phyloP scores from a whole-genome alignment of 2,329 filamentous ascomycete genomes.

The Mycosphaerelloides madeirae region DNA sequence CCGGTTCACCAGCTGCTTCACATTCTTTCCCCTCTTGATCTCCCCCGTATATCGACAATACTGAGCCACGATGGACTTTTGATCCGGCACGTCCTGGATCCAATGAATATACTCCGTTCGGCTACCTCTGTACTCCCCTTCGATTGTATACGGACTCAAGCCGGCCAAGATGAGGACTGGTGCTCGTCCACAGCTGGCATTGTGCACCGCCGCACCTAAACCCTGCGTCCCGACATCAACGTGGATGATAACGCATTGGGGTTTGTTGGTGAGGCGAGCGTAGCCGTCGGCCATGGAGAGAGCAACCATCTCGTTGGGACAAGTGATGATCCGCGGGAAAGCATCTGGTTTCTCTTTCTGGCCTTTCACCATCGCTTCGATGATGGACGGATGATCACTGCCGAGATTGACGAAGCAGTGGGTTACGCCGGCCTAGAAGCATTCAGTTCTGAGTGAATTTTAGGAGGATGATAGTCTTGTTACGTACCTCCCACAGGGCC shows the following conservation, averaged over 20 bases:
- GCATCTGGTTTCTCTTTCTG: conserved; percentile 60
- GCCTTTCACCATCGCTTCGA: conserved; percentile 75
- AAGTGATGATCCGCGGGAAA: conserved; percentile 72
- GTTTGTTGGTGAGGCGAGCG: conserved; percentile 64
- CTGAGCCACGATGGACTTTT: conserved; percentile 73
- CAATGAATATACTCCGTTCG: conserved; percentile 82
- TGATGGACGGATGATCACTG: conserved; percentile 70
- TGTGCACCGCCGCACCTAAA: conserved; percentile 72
- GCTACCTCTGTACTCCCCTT: conserved; percentile 72
- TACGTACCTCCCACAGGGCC: conserved; percentile 63
- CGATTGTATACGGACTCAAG: conserved; percentile 68
- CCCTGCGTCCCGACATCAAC: conserved; percentile 80
- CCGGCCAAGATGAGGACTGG: conserved; percentile 76
- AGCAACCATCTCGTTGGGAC: conserved; percentile 82
- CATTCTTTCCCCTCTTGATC: conserved; percentile 76
- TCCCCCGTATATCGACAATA: conserved; percentile 82
- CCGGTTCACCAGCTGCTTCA: conserved; percentile 85
- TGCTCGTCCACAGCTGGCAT: conserved; percentile 67
- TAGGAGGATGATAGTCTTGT: not conserved
- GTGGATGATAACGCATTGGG: conserved; percentile 73
- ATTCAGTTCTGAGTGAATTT: not conserved
- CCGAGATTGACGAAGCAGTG: conserved; percentile 64
- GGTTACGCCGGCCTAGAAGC: conserved; percentile 49
- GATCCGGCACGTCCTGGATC: conserved; percentile 79
- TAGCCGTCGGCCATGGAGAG: conserved; percentile 75